These are phyloP conservation scores for Cytospora paraplurivora DNA, from an alignment of 2,329 filamentous ascomycete genomes.

Conservation along the genomic window DNA sequence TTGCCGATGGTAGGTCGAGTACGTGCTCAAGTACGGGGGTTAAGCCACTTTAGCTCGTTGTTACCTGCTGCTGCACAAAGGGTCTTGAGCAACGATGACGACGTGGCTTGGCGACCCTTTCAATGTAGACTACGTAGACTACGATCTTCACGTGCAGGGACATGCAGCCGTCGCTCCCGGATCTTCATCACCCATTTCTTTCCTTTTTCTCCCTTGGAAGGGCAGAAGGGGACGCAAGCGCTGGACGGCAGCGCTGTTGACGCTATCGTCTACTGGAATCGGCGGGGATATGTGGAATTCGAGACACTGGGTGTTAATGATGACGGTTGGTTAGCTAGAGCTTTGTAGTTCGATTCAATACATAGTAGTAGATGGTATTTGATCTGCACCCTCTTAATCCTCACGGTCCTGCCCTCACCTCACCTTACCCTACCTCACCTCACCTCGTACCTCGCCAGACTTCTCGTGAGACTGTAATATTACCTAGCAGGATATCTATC, in stretches of 20 bases:
- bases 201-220: not conserved
- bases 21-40: no score
- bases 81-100: conserved; percentile 1
- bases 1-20: not conserved
- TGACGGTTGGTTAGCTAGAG: not conserved
- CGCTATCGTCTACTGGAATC: not conserved
- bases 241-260: not conserved
- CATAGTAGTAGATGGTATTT: conserved; percentile 1
- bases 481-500: not conserved
- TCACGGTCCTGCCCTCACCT: no score
- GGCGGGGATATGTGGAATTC: not conserved
- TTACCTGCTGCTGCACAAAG: not conserved
- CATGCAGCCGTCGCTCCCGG: not conserved
- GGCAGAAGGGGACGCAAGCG: not conserved
- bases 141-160: no score
- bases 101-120: not conserved
- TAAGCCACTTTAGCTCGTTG: no score
- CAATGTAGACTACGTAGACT: no score
- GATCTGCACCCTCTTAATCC: not conserved
- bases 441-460: not conserved
- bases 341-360: not conserved
- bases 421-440: not conserved
- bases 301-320: not conserved
- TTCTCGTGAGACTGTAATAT: not conserved
- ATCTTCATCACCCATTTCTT: not conserved